These are phyloP conservation scores for Plasmopara muralis DNA, from an alignment of 352 stramenopile genomes.

Conservation along the genomic window DNA sequence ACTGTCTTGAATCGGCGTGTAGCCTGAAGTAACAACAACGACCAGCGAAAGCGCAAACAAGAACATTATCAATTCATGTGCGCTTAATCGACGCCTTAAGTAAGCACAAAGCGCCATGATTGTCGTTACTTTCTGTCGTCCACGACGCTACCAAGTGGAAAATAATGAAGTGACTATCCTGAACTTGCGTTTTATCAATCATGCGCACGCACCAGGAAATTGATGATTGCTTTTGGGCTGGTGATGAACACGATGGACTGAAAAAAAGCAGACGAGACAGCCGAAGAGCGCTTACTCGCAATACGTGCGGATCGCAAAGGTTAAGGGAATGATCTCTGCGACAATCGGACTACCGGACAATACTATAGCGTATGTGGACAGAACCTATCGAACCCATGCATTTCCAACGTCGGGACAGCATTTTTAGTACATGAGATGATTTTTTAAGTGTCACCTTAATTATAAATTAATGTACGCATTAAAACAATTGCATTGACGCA, in stretches of 20 bases:
- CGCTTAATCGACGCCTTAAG: conserved; percentile 3
- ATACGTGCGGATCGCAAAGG: too few relatives aligned
- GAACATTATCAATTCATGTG: conserved; percentile 8
- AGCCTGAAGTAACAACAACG: conserved; percentile 9
- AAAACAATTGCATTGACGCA: too few relatives aligned
- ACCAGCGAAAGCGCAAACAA: conserved; percentile 14
- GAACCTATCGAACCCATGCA: too few relatives aligned
- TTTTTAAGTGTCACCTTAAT: too few relatives aligned
- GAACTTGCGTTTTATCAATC: conserved; percentile 1
- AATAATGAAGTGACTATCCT: conserved; percentile 17
- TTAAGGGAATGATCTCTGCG: too few relatives aligned
- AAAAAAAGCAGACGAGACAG: neutral
- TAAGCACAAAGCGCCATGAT: neutral
- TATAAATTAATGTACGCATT: too few relatives aligned
- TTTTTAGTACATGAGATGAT: too few relatives aligned
- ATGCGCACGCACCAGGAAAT: conserved; percentile 2
- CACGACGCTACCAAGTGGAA: conserved; percentile 2
- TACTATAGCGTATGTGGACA: too few relatives aligned
- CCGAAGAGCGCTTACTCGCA: too few relatives aligned
- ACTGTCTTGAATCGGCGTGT: conserved; percentile 10
- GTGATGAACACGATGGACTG: conserved; percentile 6
- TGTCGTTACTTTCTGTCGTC: neutral
- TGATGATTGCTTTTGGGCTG: conserved; percentile 8
- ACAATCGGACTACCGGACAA: too few relatives aligned
- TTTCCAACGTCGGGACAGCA: too few relatives aligned